These are phyloP conservation scores for Ampelocalamus luodianensis DNA, from an alignment of 176 grass and related monocot genomes.

Conservation along the genomic window DNA sequence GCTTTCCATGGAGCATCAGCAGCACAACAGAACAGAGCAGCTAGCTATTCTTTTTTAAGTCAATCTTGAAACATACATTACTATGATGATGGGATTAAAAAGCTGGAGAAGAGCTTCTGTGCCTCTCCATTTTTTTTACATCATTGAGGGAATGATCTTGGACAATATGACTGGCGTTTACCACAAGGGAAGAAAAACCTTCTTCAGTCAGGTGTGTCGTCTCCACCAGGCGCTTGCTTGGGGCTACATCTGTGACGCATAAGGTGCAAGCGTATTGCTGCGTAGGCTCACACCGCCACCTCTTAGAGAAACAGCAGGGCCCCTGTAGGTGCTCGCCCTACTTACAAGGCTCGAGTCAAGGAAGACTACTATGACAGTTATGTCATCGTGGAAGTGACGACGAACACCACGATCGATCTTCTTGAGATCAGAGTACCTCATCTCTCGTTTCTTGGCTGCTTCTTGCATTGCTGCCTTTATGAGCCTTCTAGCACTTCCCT, in stretches of 20 bases:
- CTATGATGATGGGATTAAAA: slow-evolving; percentile 29
- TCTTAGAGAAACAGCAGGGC: slow-evolving; percentile 63
- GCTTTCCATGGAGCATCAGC: slow-evolving; percentile 34
- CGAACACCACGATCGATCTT: slow-evolving; percentile 91
- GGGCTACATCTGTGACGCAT: slow-evolving; percentile 40
- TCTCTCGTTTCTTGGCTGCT: slow-evolving; percentile 97
- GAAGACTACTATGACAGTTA: slow-evolving; percentile 81
- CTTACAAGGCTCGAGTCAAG: slow-evolving; percentile 72
- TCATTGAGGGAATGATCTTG: slow-evolving; percentile 34
- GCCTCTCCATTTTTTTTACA: slow-evolving; percentile 39
- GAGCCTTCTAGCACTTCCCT: slow-evolving; percentile 85
- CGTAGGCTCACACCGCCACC: slow-evolving; percentile 59
- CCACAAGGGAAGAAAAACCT: slow-evolving; percentile 20
- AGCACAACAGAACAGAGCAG: slow-evolving; percentile 19
- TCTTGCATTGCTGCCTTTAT: slow-evolving; percentile 70
- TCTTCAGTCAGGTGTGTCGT: neutral
- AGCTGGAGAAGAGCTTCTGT: slow-evolving; percentile 18
- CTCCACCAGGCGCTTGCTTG: neutral
- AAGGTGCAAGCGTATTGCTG: slow-evolving; percentile 67
- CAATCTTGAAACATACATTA: slow-evolving; percentile 47
- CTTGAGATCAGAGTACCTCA: slow-evolving; percentile 95
- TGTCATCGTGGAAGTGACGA: slow-evolving; percentile 93
- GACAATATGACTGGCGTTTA: neutral
- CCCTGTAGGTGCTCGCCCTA: slow-evolving; percentile 55
- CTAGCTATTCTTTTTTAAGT: slow-evolving; percentile 39